Percentiles rank a stretch among this genome's conserved stretches.
phyloP scores from a whole-genome alignment of 1,284 basidiomycete genomes.

The Spongiforma sp. region DNA sequence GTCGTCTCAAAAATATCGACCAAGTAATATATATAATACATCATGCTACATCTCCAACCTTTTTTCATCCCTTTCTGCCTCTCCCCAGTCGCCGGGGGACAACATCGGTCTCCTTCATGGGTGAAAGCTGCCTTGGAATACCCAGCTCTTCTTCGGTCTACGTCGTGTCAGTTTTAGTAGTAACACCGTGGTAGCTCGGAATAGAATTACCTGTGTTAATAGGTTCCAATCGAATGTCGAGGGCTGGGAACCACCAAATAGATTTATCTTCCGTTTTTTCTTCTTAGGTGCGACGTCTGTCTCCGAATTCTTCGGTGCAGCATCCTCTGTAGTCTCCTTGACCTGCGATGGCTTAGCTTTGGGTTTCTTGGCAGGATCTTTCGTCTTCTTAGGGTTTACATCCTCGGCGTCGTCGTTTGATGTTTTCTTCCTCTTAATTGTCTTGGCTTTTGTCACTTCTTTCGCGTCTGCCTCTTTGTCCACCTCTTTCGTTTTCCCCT shows the following conservation, averaged over 20 bases:
- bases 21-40: background rate
- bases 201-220: conserved; percentile 40
- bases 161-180: background rate
- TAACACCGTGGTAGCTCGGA: background rate
- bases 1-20: no score
- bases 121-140: conserved; percentile 68
- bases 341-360: conserved; percentile 21
- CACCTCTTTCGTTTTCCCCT: conserved; percentile 32
- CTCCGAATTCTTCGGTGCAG: conserved; percentile 22
- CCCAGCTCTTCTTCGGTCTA: conserved; percentile 46
- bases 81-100: conserved; percentile 51
- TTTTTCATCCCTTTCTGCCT: conserved; percentile 25
- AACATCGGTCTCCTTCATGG: conserved; percentile 58
- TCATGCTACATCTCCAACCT: no score
- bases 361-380: conserved; percentile 26
- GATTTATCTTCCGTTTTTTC: conserved; percentile 66
- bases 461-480: conserved; percentile 39
- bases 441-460: conserved; percentile 28
- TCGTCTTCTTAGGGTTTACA: conserved; percentile 27
- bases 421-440: conserved; percentile 28
- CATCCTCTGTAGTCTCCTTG: conserved; percentile 18
- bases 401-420: conserved; percentile 22
- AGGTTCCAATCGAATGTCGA: conserved; percentile 47
- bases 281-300: conserved; percentile 45
- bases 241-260: conserved; percentile 51